Base-by-base conservation (phyloP, 176 grass and related monocot genomes). In the Miscanthus lutarioriparius region DNA sequence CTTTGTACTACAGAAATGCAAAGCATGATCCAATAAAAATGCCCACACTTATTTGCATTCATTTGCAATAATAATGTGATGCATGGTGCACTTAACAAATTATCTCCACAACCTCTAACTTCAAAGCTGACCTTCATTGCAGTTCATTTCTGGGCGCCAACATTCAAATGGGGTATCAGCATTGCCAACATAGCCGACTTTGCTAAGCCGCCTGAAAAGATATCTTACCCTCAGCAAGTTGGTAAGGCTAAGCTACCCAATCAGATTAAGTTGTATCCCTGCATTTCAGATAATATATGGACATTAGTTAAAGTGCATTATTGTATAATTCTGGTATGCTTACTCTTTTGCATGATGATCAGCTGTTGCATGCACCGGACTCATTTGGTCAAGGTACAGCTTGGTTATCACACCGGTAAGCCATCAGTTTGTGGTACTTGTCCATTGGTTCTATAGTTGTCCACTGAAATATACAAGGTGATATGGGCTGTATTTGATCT, bases 101-200 rank as follows among this genome's bases (percentile, higher is more conserved):
- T 74, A 28, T 40, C 3, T 3, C 7, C 30, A 8, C 32, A 19
- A 23, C 6, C 27, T 83, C n/a, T 65, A 7, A 61, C 37, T 75
- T 54, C 9, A 15, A 67, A 63, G 23, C 54, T 65, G 20, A 64
- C 69, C 32, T 64, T 80, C 36, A 38, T 80, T 76, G 64, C 78
- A 91, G 91, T 99, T 92, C 93, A 94, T 90, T 94, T 95, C 80
- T 95, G 95, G 95, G 92, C 92, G 2, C 93, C 91, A 39, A 98
- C 91, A 67, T 98, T 98, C 71, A 98, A 98, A 90, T 98, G 96
- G 96, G 93, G 89, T 25, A 98, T 98, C 33, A 98, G 91, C 77
- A 95, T 98, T 86, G 96, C 96, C 8, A 98, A 98, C 43, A 70
- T 98, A 80, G 96, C 93, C 1, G 96, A 98, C 83, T 98, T 98